Evolutionary conservation across 2,329 filamentous ascomycete genomes (phyloP), one percentile per base, ranked within the genome.

Genomic region (Pseudogymnoascus sp.): DNA sequence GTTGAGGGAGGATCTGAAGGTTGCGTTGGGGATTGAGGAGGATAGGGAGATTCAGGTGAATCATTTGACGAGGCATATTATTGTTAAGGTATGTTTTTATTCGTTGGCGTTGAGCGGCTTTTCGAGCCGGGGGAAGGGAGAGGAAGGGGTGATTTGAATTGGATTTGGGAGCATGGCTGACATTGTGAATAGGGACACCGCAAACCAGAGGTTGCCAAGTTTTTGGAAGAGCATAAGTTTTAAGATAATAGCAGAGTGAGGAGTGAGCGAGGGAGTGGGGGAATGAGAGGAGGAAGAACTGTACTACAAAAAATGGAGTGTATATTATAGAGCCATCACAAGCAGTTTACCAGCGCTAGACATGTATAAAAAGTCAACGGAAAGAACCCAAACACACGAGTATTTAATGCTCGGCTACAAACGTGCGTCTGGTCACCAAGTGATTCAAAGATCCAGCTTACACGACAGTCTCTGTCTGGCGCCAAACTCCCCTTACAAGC

Each of bases 41-140:
- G 61, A 71, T 39, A 72, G 80, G 61, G 78, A 83, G 13, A 78
- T 85, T 6, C 79, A 87, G 45, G 78, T 74, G 14, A 72, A 73
- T 65, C 68, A 69, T 23, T 77, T 88, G 61, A 96, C 89, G 51
- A 82, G 83, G 61, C 89, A 96, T 71, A 83, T 98, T 62, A 79
- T 88, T 67, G 79, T 96, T 67, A 91, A 88, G 81, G 90, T 90
- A 74, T 70, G 79, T 61, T 36, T 31, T 23, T 23, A 23, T 23
- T 23, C 23, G 23, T 23, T 23, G 23, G 23, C 4, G 23, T 23
- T 23, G 23, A 4, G 23, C 23, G 23, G 23, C 2, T 23, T 23
- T 23, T 23, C 23, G 23, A 6, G n/a, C n/a, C n/a, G 25, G 21
- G 36, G 39, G n/a, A 23, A 14, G 2, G 10, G 51, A 7, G 51